Evolutionary conservation across 768 basidiomycete genomes (phyloP), one percentile per base, ranked within the genome.

Genomic region (Suillus discolor): DNA sequence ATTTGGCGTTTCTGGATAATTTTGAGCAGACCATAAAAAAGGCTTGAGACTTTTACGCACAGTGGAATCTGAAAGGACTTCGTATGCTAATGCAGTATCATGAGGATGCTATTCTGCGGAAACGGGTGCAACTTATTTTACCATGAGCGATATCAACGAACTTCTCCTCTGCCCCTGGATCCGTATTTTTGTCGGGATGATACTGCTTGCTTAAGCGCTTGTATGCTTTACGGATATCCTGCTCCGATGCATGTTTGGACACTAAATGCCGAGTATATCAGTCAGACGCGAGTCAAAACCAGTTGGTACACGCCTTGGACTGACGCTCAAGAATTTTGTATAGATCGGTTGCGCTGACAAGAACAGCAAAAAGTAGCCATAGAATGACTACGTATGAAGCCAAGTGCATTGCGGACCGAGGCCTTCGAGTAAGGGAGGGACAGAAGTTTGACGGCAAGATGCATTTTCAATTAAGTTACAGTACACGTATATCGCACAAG

Each of bases 111-210:
- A 42, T 42, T 42, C 41, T 42, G 28, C 8, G 25, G 59, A 42
- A 60, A 41, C 20, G 12, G 11, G 28, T 60, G 18, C 15, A 41
- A 31, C 25, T 28, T 25, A 18, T 75, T 86, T 67, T 71, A 96
- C 96, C 95, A 72, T 90, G 88, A 23, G 95, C 91, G 72, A 97
- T 90, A 68, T 97, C 90, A 25, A 97, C 93, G 75, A 99, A 99
- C 74, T 84, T 91, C 63, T 86, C 86, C 72, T 95, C 90, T 15
- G 95, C 92, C 3, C 81, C 89, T 63, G 89, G 85, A 18, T 92
- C 92, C 71, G 90, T 91, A 78, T 96, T 97, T 82, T 97, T 97
- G 83, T 99, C 97, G 0, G 97, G 97, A 73, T 99, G 96, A 64
- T 85, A 94, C 79, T 89, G 93, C 71, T 88, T 88, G 76, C 93